Conservation (phyloP, 306 rosid genomes). For the Casuarina equisetifolia region DNA sequence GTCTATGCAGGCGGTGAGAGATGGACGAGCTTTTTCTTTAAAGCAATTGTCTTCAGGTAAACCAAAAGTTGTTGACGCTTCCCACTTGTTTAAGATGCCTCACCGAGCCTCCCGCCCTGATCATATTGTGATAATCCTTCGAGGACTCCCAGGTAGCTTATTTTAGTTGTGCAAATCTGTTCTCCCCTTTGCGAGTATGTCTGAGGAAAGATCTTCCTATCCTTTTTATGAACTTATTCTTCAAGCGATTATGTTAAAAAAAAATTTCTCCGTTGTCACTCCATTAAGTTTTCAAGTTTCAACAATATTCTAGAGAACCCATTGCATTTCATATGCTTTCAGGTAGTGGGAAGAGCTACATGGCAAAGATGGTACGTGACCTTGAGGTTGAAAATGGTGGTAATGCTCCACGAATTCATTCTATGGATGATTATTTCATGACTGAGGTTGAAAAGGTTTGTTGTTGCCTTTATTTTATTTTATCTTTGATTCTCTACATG, state of each 20-base stretch:
- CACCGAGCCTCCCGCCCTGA: slow-evolving; percentile 82
- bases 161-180: background rate
- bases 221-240: background rate
- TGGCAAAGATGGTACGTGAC: slow-evolving; percentile 94
- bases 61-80: slow-evolving; percentile 49
- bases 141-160: slow-evolving; percentile 89
- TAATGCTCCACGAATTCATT: slow-evolving; percentile 90
- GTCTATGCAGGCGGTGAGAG: slow-evolving; percentile 35
- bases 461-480: slow-evolving; percentile 8
- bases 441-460: slow-evolving; percentile 93
- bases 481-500: slow-evolving; percentile 14
- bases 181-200: background rate
- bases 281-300: slow-evolving; percentile 19
- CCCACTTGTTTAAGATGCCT: slow-evolving; percentile 61
- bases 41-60: slow-evolving; percentile 40
- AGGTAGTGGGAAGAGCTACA: slow-evolving; percentile 98
- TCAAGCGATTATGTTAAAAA: background rate
- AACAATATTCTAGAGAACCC: slow-evolving; percentile 18
- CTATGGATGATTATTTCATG: slow-evolving; percentile 98
- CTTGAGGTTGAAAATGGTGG: slow-evolving; percentile 89
- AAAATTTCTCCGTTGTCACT: background rate
- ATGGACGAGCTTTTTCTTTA: slow-evolving; percentile 34
- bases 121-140: slow-evolving; percentile 79
- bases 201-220: background rate
- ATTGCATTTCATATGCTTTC: slow-evolving; percentile 24